phyloP scores from a whole-genome alignment of 768 basidiomycete genomes.

The Auricularia auricula-judae region DNA sequence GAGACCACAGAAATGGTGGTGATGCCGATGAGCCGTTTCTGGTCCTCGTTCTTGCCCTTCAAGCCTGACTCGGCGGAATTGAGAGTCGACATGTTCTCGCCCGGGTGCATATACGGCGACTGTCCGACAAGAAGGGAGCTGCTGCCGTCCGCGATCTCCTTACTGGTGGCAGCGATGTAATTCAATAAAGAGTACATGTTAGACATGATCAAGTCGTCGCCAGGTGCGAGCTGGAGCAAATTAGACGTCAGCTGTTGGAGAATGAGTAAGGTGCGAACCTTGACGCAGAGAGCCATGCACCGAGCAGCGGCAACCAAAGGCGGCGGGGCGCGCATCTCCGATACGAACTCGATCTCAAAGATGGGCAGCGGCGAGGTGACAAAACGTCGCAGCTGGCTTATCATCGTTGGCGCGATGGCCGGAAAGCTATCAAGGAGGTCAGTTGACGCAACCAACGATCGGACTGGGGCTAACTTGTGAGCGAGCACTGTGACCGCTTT shows the following conservation, averaged over 20 bases:
- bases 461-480: conserved; percentile 44
- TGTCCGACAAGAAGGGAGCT: neutral
- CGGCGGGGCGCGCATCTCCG: conserved; percentile 62
- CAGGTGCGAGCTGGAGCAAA: conserved; percentile 48
- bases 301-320: conserved; percentile 79
- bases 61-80: conserved; percentile 55
- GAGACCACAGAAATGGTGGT: conserved; percentile 90
- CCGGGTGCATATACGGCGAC: conserved; percentile 8
- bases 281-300: conserved; percentile 82
- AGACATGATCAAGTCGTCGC: conserved; percentile 84
- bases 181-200: conserved; percentile 96
- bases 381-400: conserved; percentile 72
- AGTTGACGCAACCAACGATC: neutral
- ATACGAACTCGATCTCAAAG: conserved; percentile 76
- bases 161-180: conserved; percentile 76
- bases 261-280: conserved; percentile 14
- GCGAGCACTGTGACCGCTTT: conserved; percentile 78
- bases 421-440: conserved; percentile 49
- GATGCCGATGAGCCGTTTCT: conserved; percentile 73
- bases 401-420: conserved; percentile 61
- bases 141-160: conserved; percentile 38
- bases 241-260: no score
- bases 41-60: conserved; percentile 66
- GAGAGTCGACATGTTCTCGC: conserved; percentile 36
- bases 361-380: conserved; percentile 80